These are phyloP conservation scores for Dianthus caryophyllus DNA, from an alignment of 148 eudicot species.

Conservation along the genomic window DNA sequence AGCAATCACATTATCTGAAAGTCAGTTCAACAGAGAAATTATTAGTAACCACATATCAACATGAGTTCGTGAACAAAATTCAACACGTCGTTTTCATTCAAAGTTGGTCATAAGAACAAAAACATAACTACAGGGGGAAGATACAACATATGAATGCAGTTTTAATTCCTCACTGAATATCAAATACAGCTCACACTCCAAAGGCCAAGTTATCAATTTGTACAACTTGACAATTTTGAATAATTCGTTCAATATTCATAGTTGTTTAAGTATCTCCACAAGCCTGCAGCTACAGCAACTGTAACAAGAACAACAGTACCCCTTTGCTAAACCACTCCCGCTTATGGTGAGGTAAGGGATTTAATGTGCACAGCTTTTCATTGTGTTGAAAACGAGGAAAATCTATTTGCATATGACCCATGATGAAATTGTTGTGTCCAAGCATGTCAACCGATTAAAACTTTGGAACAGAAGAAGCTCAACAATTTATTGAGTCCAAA, in stretches of 20 bases:
- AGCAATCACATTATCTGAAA: slow-evolving; percentile 82
- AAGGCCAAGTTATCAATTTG: background rate
- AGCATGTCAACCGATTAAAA: too few relatives aligned
- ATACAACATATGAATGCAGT: slow-evolving; percentile 4
- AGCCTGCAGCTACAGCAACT: too few relatives aligned
- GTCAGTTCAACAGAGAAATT: slow-evolving; percentile 11
- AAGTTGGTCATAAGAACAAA: background rate
- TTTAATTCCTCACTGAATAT: background rate
- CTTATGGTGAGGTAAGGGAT: too few relatives aligned
- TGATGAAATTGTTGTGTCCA: too few relatives aligned
- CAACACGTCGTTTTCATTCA: background rate
- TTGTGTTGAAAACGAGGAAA: too few relatives aligned
- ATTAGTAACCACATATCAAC: slow-evolving; percentile 10
- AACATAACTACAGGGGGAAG: background rate
- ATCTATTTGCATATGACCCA: too few relatives aligned
- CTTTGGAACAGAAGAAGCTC: too few relatives aligned
- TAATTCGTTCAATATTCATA: background rate
- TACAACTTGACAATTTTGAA: background rate
- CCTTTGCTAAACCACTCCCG: too few relatives aligned
- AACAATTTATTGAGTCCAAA: too few relatives aligned
- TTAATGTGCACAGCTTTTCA: too few relatives aligned
- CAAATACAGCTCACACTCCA: background rate
- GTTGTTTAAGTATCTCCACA: too few relatives aligned
- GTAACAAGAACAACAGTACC: too few relatives aligned
- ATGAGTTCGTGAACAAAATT: background rate